Evolutionary conservation across 1,284 basidiomycete genomes (phyloP).

Genomic region (Malassezia slooffiae): DNA sequence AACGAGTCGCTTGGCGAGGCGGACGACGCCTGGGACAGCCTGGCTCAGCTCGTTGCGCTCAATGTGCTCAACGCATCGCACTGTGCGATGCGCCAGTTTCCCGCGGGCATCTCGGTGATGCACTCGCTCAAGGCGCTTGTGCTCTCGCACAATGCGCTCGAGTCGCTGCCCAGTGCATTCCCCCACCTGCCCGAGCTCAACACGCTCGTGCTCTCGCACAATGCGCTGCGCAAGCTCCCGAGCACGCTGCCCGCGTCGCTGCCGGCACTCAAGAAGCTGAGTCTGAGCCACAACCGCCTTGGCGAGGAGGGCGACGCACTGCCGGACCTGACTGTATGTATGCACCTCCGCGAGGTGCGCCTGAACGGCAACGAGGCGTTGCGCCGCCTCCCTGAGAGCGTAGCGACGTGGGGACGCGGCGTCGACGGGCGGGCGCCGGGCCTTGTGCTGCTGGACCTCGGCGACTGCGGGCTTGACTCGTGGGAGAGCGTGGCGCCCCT

Average conservation of each 20-base stretch:
- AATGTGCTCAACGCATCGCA: constrained; percentile 29
- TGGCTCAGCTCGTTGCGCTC: constrained; percentile 3
- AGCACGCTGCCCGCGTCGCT: constrained; percentile 26
- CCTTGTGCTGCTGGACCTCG: constrained; percentile 30
- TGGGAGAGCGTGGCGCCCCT: constrained; percentile 25
- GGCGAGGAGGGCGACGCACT: constrained; percentile 7
- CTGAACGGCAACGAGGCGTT: constrained; percentile 27
- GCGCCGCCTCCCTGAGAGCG: constrained; percentile 20
- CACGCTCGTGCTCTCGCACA: constrained; percentile 41
- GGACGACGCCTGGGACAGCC: constrained; percentile 8
- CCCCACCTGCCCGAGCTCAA: constrained; percentile 42
- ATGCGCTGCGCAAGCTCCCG: constrained; percentile 26
- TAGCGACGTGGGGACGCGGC: constrained; percentile 34
- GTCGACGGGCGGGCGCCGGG: constrained; percentile 30
- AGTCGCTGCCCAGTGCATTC: constrained; percentile 15
- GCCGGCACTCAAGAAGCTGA: constrained; percentile 37
- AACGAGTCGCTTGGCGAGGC: constrained; percentile 12
- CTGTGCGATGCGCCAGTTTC: constrained; percentile 20
- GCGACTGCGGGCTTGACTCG: constrained; percentile 29
- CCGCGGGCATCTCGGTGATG: constrained; percentile 19
- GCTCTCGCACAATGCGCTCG: constrained; percentile 31
- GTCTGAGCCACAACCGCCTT: constrained; percentile 31
- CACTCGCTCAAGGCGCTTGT: constrained; percentile 33
- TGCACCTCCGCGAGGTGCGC: constrained; percentile 33
- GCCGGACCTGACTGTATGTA: constrained; percentile 36